A percentile compares a stretch with the other conserved stretches of the same genome.
Conservation (phyloP, 2,329 filamentous ascomycete genomes). For the Colletotrichum melonis region DNA sequence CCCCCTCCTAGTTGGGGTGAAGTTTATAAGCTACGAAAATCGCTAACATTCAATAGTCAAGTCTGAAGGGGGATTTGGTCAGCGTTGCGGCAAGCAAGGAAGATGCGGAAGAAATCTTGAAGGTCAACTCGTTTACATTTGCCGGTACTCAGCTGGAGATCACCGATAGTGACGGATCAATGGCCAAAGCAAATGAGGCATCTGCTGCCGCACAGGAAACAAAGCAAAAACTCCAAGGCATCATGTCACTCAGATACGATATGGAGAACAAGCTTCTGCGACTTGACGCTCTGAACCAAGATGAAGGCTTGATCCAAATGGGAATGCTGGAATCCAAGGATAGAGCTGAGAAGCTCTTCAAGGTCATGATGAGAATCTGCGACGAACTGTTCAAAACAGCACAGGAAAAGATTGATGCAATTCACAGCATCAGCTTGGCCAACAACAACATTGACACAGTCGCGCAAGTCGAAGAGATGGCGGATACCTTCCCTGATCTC, state of each 20-base stretch:
- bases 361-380: constrained; percentile 88
- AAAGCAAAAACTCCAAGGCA: constrained; percentile 75
- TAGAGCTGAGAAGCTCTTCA: constrained; percentile 88
- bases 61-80: constrained; percentile 75
- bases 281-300: constrained; percentile 80
- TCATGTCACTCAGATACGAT: constrained; percentile 82
- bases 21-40: constrained; percentile 49
- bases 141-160: constrained; percentile 72
- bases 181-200: constrained; percentile 58
- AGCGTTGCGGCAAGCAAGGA: constrained; percentile 74
- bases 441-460: constrained; percentile 84
- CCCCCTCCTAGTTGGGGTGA: constrained; percentile 46
- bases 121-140: constrained; percentile 76
- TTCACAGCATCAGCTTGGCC: constrained; percentile 84
- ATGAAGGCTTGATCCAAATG: constrained; percentile 77
- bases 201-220: constrained; percentile 68
- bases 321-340: constrained; percentile 80
- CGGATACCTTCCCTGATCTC: constrained; percentile 84
- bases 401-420: constrained; percentile 79
- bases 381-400: constrained; percentile 79
- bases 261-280: constrained; percentile 79
- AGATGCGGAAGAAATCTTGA: constrained; percentile 72
- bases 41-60: constrained; percentile 80
- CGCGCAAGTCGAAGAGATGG: constrained; percentile 77
- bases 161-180: constrained; percentile 55